A percentile compares a stretch with the other conserved stretches of the same genome.
phyloP scores from a whole-genome alignment of 139 green algal genomes.

The Picochlorum costavermella region DNA sequence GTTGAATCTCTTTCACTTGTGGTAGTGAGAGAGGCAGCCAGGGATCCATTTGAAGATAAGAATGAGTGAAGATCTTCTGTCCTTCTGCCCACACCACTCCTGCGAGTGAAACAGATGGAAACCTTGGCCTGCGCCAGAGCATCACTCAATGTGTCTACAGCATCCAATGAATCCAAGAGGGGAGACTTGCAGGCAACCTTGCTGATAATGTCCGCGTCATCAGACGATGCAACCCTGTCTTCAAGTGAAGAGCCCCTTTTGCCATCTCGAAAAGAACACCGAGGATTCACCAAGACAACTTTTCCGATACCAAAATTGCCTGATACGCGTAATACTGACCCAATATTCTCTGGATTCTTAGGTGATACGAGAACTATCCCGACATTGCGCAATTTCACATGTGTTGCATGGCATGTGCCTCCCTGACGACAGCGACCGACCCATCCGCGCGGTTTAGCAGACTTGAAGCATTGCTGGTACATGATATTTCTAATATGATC shows the following conservation, averaged over 20 bases:
- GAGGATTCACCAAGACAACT: slow-evolving; percentile 20
- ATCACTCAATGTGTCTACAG: slow-evolving; percentile 11
- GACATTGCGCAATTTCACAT: not conserved
- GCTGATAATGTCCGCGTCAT: slow-evolving; percentile 3
- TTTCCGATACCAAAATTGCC: slow-evolving; percentile 26
- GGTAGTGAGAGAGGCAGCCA: not conserved
- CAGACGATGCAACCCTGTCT: slow-evolving; percentile 1
- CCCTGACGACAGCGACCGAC: too few species aligned
- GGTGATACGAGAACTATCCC: slow-evolving; percentile 20
- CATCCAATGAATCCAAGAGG: slow-evolving; percentile 4
- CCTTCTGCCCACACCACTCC: slow-evolving; percentile 11
- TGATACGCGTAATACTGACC: slow-evolving; percentile 14
- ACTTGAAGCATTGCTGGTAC: too few species aligned
- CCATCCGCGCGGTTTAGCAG: too few species aligned
- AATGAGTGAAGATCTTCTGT: slow-evolving; percentile 11
- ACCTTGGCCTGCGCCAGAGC: slow-evolving; percentile 11
- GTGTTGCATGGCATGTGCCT: not conserved
- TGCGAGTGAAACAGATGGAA: slow-evolving; percentile 27
- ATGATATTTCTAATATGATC: too few species aligned
- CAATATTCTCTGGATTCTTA: slow-evolving; percentile 28
- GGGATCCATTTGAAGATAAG: slow-evolving; percentile 8
- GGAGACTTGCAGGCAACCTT: not conserved
- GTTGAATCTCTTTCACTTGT: slow-evolving; percentile 18
- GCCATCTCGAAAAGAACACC: slow-evolving; percentile 3
- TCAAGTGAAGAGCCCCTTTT: not conserved